Conservation (phyloP, 1,284 basidiomycete species). For the Inonotus hispidus region DNA sequence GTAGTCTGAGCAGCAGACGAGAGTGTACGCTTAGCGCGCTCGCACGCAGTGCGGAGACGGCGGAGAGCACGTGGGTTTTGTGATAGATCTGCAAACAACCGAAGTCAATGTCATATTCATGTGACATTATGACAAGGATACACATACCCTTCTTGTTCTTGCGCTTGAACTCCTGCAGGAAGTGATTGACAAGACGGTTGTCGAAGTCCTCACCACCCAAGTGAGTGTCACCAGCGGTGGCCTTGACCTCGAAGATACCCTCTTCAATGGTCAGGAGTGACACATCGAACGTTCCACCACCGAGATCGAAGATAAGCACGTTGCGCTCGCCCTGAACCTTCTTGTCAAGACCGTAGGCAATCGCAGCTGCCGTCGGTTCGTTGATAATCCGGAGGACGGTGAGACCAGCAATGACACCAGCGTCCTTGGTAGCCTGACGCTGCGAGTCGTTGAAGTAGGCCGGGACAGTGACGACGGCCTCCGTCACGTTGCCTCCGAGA, state of each 20-base stretch:
- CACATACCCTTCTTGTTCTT: constrained; percentile 92
- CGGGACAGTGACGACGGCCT: constrained; percentile 93
- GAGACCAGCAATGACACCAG: constrained; percentile 84
- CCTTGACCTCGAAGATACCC: constrained; percentile 99
- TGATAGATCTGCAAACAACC: constrained; percentile 61
- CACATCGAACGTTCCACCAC: constrained; percentile 99
- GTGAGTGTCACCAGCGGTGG: constrained; percentile 98
- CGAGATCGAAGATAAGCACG: constrained; percentile 96
- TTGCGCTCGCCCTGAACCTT: constrained; percentile 86
- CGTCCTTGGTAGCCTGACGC: constrained; percentile 94
- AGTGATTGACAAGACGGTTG: constrained; percentile 97
- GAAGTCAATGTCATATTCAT: constrained; percentile 21
- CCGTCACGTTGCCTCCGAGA: constrained; percentile 77
- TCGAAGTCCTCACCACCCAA: constrained; percentile 99
- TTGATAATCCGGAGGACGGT: constrained; percentile 97
- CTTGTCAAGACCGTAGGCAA: constrained; percentile 93
- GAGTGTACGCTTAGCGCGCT: constrained; percentile 98
- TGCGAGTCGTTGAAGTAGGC: constrained; percentile 99
- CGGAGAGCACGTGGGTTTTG: constrained; percentile 93
- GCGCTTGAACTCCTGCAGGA: constrained; percentile 97
- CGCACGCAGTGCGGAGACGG: constrained; percentile 96
- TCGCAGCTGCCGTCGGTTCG: constrained; percentile 92
- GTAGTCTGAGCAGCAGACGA: constrained; percentile 96
- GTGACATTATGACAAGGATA: constrained; percentile 25
- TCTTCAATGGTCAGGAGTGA: constrained; percentile 97